These are phyloP conservation scores for Medicago lupulina DNA, from an alignment of 306 rosid genomes.

Conservation along the genomic window DNA sequence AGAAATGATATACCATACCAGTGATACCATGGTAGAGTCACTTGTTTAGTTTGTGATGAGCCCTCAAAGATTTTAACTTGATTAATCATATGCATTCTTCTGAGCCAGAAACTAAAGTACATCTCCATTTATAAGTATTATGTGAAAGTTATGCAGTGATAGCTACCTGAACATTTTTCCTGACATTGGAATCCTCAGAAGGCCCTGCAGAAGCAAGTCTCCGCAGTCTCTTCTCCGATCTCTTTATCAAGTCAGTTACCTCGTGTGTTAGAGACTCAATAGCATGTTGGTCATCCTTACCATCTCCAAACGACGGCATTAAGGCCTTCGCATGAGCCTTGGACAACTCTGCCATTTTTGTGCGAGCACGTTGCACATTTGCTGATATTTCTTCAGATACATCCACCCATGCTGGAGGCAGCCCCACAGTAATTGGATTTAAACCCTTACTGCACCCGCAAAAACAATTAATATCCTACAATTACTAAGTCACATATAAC, in stretches of 20 bases:
- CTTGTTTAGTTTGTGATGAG: slow-evolving; percentile 29
- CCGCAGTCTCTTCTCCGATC: slow-evolving; percentile 80
- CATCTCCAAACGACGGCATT: slow-evolving; percentile 98
- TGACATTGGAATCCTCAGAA: slow-evolving; percentile 90
- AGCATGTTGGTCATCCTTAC: slow-evolving; percentile 84
- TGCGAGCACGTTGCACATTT: slow-evolving; percentile 82
- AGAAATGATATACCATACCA: slow-evolving; percentile 16
- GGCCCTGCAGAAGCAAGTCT: slow-evolving; percentile 85
- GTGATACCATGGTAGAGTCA: neutral
- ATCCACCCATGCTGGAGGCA: slow-evolving; percentile 99
- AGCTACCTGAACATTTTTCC: slow-evolving; percentile 96
- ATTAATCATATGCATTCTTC: slow-evolving; percentile 18
- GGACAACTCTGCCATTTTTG: slow-evolving; percentile 80
- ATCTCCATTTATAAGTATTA: slow-evolving; percentile 28
- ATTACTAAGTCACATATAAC: neutral
- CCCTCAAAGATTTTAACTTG: slow-evolving; percentile 29
- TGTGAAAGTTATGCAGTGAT: slow-evolving; percentile 38
- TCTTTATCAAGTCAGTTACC: slow-evolving; percentile 80
- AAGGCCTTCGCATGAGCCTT: slow-evolving; percentile 94
- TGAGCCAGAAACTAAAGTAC: slow-evolving; percentile 14
- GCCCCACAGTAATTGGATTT: slow-evolving; percentile 76
- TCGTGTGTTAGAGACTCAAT: slow-evolving; percentile 86
- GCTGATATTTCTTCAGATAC: slow-evolving; percentile 91
- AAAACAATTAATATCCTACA: slow-evolving; percentile 25
- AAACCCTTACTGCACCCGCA: slow-evolving; percentile 68